Evolutionary conservation across 306 rosid genomes (phyloP).

Genomic region (Amphicarpaea edgeworthii): DNA sequence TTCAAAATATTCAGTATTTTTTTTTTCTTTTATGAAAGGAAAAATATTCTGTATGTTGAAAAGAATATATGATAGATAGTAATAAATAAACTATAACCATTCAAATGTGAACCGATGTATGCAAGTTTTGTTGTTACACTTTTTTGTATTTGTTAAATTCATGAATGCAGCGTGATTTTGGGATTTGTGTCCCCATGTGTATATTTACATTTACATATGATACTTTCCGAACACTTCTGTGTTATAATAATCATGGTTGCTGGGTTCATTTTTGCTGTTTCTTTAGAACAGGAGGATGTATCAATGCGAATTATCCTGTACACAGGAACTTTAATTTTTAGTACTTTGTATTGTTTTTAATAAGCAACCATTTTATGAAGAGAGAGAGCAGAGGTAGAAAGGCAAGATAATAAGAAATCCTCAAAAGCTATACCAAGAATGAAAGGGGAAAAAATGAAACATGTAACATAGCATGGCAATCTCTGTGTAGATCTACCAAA

Average conservation of each 20-base stretch:
- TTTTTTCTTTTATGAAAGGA: neutral
- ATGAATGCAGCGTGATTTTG: slow-evolving; percentile 4
- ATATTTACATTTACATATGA: neutral
- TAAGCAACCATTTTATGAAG: neutral
- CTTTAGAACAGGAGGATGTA: neutral
- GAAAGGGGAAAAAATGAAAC: neutral
- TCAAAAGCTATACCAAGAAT: neutral
- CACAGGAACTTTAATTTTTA: neutral
- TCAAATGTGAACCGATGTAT: neutral
- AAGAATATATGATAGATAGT: slow-evolving; percentile 22
- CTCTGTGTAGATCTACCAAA: neutral
- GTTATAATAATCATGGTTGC: slow-evolving; percentile 1
- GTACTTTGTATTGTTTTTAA: neutral
- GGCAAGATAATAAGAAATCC: neutral
- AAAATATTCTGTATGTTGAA: slow-evolving; percentile 11
- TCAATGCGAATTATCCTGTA: neutral
- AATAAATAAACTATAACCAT: slow-evolving; percentile 22
- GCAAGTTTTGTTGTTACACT: neutral
- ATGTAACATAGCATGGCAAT: neutral
- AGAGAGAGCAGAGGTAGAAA: neutral
- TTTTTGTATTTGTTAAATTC: slow-evolving; percentile 13
- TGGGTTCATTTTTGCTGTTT: neutral
- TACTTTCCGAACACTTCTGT: neutral
- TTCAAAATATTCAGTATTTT: neutral
- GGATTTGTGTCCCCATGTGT: neutral